Base-by-base conservation (phyloP, 2,329 filamentous ascomycete species). In the Pseudonectria buxi region DNA sequence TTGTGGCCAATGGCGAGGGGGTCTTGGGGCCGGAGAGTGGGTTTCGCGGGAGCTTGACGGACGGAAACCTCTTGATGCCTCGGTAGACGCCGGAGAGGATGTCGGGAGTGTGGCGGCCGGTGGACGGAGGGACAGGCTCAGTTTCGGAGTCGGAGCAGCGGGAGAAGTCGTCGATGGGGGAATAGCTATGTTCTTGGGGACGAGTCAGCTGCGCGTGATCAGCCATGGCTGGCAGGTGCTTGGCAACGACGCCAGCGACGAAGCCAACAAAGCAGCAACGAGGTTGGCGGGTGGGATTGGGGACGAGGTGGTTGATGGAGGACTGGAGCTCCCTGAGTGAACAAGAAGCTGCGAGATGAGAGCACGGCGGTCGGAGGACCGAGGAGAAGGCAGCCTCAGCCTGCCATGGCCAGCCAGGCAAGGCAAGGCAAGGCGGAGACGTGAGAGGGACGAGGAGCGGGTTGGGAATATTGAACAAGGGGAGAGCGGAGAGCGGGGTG, bases 1-100 rank as follows among this genome's bases (percentile, higher is more conserved):
- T 14, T 33, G 24, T 24, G 13, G n/a, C 27, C 24, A 15, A 9
- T 9, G 18, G 18, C 18, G 49, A 45, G 36, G 40, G 47, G 36
- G 36, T 46, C 25, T 61, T 66, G 28, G 65, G 50, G 33, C 55
- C 59, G 26, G 65, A 50, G 22, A 63, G 62, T 4, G 66, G 62
- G 37, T 66, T 65, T 44, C 66, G 62, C 13, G 59, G 53, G 22
- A 72, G 56, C 45, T 61, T 67, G 30, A 72, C 47, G 7, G 51
- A 49, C 6, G 69, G 62, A 28, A 68, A 62, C 47, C 65, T 73
- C 49, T 63, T 68, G 44, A 74, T 60, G 43, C 68, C 69, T 44
- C 70, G 68, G 50, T 72, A 72, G 45, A 72, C 68, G 46, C 68
- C 68, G 30, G 69, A 67, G 35, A 75, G 50, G 39, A 72, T 56